Base-by-base conservation (phyloP, 23 red algal species). In the Gracilaria gracilis region DNA sequence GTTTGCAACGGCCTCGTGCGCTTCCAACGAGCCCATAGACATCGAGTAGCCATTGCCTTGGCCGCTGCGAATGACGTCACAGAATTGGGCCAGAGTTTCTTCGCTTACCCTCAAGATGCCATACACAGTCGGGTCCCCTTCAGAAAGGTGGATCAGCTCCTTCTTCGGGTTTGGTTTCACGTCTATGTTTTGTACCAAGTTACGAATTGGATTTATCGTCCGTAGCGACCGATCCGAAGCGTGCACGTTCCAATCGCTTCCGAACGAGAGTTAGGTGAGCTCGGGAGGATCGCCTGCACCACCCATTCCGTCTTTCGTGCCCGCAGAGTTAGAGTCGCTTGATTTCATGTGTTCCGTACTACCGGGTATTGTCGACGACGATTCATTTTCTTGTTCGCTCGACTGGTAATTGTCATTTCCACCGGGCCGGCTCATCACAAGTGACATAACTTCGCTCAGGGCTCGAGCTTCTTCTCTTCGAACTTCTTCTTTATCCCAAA, bases 151-250 rank as follows among this genome's bases (percentile, higher is more conserved):
- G 62, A 99, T 96, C 65, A 95, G 33, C 2, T 74, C 33, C 37
- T 93, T 92, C 21, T 87, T 71, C 17, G 97, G 90, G 91, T 99
- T 96, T 3, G 97, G 97, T 66, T 82, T 82, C 29, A 87, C 88
- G 19, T 79, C 61, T 76, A 95, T 93, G 48, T 88, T 81, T 61
- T 99, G 97, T 57, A 99, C 94, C 15, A 99, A 88, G 35, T 96
- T 80, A 65, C 97, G 93, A 34, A 99, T 99, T n/a, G 97, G 97
- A 72, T 99, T 99, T 42, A 94, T 61, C 19, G 97, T 99, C 31
- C 84, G 73, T 29, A 79, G 23, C 8, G 97, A 93, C 1, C 97
- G 94, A 28, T 89, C 81, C 9, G 94, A 96, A 32, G 89, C 93
- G 12, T 29, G 57, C 4, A 99, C 79, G 0, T 91, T 54, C 97